Evolutionary conservation across 495 filamentous ascomycete genomes (phyloP).

Genomic region (Aspergillus conjunctus): DNA sequence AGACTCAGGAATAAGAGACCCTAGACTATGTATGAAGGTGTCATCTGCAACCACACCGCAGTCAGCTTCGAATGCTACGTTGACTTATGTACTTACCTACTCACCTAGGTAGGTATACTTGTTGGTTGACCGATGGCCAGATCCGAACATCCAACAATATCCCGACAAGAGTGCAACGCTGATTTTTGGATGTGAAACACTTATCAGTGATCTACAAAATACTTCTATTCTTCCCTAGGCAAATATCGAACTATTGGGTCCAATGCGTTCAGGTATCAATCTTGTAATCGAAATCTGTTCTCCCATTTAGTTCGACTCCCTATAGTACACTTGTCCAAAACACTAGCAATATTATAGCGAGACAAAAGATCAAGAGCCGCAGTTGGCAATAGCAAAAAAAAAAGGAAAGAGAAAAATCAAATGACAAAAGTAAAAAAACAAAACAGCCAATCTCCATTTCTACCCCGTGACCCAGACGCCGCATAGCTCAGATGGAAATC

Average conservation of each 20-base stretch:
- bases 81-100: no score
- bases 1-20: no score
- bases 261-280: background rate
- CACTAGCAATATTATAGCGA: conserved; percentile 14
- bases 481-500: conserved; percentile 16
- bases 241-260: background rate
- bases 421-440: conserved; percentile 9
- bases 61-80: no score
- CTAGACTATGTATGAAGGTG: no score
- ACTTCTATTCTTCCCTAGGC: background rate
- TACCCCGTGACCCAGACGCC: conserved; percentile 29
- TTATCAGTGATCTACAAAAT: background rate
- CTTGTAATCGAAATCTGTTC: conserved; percentile 5
- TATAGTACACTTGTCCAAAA: conserved; percentile 22
- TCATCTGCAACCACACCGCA: no score
- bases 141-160: no score
- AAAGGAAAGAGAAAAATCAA: conserved; percentile 8
- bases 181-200: no score
- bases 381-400: conserved; percentile 1
- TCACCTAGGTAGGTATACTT: no score
- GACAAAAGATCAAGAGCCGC: background rate
- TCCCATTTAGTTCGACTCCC: conserved; percentile 25
- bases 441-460: conserved; percentile 25
- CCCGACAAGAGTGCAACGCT: no score
- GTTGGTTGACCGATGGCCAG: no score